Evolutionary conservation across 148 eudicot genomes (phyloP).

Genomic region (Bassia scoparia): DNA sequence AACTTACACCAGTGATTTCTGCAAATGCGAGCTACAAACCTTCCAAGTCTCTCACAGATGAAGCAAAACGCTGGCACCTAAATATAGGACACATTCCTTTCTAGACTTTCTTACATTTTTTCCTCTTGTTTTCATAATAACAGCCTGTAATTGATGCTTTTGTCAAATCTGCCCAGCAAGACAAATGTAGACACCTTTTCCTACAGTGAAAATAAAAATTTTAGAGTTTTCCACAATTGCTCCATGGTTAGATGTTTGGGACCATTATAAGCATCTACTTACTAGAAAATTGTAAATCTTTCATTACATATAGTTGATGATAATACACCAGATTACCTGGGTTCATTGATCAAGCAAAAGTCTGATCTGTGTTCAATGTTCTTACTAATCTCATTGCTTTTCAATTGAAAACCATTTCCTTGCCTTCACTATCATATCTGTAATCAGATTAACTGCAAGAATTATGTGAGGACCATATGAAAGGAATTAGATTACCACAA

Average conservation of each 20-base stretch:
- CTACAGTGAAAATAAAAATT: not conserved
- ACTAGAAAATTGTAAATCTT: not conserved
- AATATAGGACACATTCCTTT: not conserved
- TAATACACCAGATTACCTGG: slow-evolving; percentile 4
- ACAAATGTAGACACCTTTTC: not conserved
- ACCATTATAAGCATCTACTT: not conserved
- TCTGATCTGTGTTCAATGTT: not conserved
- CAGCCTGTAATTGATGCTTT: not conserved
- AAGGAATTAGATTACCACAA: not conserved
- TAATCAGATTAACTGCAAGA: not conserved
- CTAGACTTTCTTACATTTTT: not conserved
- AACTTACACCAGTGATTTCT: not conserved
- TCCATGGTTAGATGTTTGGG: slow-evolving; percentile 6
- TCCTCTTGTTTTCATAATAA: too few relatives aligned
- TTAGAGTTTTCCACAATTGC: not conserved
- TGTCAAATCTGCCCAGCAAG: not conserved
- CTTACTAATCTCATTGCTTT: not conserved
- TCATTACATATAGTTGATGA: slow-evolving; percentile 12
- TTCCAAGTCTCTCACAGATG: not conserved
- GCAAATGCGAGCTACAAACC: not conserved
- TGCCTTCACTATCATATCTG: not conserved
- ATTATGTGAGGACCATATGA: not conserved
- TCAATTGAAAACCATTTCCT: slow-evolving; percentile 1
- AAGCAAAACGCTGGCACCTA: not conserved
- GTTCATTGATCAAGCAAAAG: not conserved